Evolutionary conservation across 306 rosid species (phyloP), one percentile per base, ranked within the genome.

Genomic region (Echinosophora koreensis): DNA sequence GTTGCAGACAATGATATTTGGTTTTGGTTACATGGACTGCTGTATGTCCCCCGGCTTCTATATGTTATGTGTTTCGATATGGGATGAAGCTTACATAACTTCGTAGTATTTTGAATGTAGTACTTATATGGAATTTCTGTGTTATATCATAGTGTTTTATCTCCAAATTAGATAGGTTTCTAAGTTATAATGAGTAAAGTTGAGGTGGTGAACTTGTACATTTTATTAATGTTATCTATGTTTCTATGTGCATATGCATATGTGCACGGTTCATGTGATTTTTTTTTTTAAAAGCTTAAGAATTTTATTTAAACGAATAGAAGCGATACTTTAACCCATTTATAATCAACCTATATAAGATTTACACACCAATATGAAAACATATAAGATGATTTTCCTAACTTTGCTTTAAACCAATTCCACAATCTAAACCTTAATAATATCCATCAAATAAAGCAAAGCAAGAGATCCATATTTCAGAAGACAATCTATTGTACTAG

Each of bases 1-100:
- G 96, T 80, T 89, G 90, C 91, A 87, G 96, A 89, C 88, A 82
- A 82, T 90, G 92, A 90, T 80, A 85, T 88, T 81, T 91, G 90
- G 89, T 82, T 87, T 84, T 83, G 83, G 82, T 87, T 90, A 85
- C 91, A 82, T 90, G 96, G 91, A 78, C 90, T 88, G 84, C 87
- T 87, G 88, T 88, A 82, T 79, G 83, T 85, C 55, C 87, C 73
- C 86, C 86, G 88, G 85, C 86, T 82, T 88, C 87, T 88, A 68
- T 88, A 68, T 85, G 73, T 85, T 86, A 80, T 81, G 78, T 77
- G 81, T 65, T 81, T 69, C 78, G 60, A 66, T 83, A 67, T 81
- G 73, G 77, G 77, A 77, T 85, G 76, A 76, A 73, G 87, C 81
- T 86, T 80, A 68, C 74, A 77, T 77, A 66, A 83, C 57, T 49